A percentile compares a stretch with the other conserved stretches of the same genome.
These are phyloP conservation scores for Chrysophaeum taylorii DNA, from an alignment of 352 stramenopile species.

Conservation along the genomic window DNA sequence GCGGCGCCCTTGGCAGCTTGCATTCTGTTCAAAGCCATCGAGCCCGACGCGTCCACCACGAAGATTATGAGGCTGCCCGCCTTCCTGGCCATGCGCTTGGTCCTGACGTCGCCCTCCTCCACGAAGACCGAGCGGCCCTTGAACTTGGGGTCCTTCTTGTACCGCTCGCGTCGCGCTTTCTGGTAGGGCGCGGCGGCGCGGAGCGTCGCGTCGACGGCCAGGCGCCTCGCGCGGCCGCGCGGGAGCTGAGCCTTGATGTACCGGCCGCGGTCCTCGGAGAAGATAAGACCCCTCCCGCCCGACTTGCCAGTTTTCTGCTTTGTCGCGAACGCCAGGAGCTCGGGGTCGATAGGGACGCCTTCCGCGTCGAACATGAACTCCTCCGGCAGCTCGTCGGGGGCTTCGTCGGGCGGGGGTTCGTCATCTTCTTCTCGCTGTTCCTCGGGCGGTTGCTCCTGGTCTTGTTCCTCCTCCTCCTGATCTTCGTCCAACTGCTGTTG, in stretches of 20 bases:
- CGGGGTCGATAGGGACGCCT: constrained; percentile 59
- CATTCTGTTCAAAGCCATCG: constrained; percentile 71
- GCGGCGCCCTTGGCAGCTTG: constrained; percentile 68
- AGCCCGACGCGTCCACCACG: constrained; percentile 64
- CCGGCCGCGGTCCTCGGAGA: constrained; percentile 62
- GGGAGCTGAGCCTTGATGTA: constrained; percentile 72
- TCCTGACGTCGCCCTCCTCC: constrained; percentile 54
- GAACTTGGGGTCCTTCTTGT: constrained; percentile 31
- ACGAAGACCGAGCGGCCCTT: constrained; percentile 54
- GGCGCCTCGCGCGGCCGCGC: constrained; percentile 54
- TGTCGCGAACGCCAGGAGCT: constrained; percentile 58
- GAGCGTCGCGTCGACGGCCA: constrained; percentile 65
- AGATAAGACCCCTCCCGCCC: constrained; percentile 61
- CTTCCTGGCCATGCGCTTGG: constrained; percentile 68
- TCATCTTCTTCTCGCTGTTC: constrained; percentile 45
- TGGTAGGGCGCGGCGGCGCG: constrained; percentile 62
- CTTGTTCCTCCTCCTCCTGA: constrained; percentile 37
- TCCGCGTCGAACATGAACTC: constrained; percentile 76
- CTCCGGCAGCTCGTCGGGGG: constrained; percentile 51
- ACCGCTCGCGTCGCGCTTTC: constrained; percentile 42
- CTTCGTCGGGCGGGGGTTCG: constrained; percentile 44
- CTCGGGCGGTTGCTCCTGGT: constrained; percentile 42
- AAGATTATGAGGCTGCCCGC: constrained; percentile 70
- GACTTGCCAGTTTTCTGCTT: constrained; percentile 55
- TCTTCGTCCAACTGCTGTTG: constrained; percentile 45